These are phyloP conservation scores for Rhizopogon roseolus DNA, from an alignment of 768 basidiomycete species.

Conservation along the genomic window DNA sequence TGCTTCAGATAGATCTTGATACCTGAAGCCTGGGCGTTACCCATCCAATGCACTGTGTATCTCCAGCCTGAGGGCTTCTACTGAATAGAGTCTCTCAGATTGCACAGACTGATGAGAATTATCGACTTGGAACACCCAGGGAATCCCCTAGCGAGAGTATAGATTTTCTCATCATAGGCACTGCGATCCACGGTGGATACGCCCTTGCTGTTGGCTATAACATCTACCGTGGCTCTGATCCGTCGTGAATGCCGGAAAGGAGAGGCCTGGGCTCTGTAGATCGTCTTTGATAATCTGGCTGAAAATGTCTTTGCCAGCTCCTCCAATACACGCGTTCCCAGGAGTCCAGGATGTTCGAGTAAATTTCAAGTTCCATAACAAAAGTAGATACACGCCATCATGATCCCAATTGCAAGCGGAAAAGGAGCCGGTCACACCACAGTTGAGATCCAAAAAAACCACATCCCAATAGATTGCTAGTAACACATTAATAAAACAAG, in stretches of 20 bases:
- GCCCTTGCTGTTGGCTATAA: constrained; percentile 93
- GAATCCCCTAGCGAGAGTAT: no score
- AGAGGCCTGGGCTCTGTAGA: constrained; percentile 78
- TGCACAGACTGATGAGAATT: no score
- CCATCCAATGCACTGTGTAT: no score
- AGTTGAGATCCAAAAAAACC: neutral
- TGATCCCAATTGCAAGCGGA: neutral
- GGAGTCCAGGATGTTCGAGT: constrained; percentile 76
- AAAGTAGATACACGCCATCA: no score
- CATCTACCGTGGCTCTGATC: constrained; percentile 91
- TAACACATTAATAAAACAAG: neutral
- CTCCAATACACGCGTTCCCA: constrained; percentile 64
- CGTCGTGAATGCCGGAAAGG: constrained; percentile 88
- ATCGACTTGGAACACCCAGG: no score
- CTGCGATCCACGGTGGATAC: constrained; percentile 89
- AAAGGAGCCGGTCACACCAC: neutral
- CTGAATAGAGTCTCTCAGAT: no score
- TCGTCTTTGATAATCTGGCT: neutral
- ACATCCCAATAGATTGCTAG: neutral
- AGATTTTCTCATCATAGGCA: constrained; percentile 41
- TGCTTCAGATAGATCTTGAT: no score
- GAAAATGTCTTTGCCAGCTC: constrained; percentile 34
- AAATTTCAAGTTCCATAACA: no score
- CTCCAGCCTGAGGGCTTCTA: no score
- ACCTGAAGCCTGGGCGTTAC: no score